phyloP scores from a whole-genome alignment of 805 yeast species.

The Teunomyces panamensis region DNA sequence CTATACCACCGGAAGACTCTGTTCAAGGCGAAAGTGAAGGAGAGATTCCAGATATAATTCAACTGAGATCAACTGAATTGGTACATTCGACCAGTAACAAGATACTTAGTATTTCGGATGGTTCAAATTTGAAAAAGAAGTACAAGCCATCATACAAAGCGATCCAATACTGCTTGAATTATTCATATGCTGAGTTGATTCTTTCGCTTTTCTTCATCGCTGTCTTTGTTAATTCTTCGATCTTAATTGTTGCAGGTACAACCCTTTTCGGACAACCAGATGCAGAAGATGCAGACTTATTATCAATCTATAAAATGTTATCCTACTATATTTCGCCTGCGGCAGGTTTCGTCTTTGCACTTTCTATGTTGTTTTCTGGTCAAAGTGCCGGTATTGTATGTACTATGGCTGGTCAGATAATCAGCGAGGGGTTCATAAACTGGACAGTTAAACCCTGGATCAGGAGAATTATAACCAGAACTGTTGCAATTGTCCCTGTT shows the following conservation, averaged over 20 bases:
- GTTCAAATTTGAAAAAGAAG: conserved; percentile 25
- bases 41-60: neutral
- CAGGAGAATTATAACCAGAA: conserved; percentile 39
- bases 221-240: conserved; percentile 44
- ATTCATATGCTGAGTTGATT: conserved; percentile 39
- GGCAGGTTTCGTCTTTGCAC: conserved; percentile 44
- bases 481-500: conserved; percentile 42
- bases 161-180: conserved; percentile 38
- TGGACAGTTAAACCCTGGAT: conserved; percentile 45
- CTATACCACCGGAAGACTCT: neutral
- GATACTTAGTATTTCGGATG: conserved; percentile 26
- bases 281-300: conserved; percentile 44
- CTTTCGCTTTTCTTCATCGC: conserved; percentile 42
- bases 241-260: conserved; percentile 44
- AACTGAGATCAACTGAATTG: neutral
- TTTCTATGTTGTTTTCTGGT: conserved; percentile 45
- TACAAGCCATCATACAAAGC: conserved; percentile 43
- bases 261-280: conserved; percentile 42
- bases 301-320: conserved; percentile 44
- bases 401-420: conserved; percentile 48
- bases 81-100: conserved; percentile 16
- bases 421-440: conserved; percentile 44
- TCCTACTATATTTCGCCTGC: conserved; percentile 43
- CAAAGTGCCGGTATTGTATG: conserved; percentile 49
- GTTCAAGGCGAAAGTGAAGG: conserved; percentile 1